Base-by-base conservation (phyloP, 805 yeast species). In the Blastobotrys attinorum region DNA sequence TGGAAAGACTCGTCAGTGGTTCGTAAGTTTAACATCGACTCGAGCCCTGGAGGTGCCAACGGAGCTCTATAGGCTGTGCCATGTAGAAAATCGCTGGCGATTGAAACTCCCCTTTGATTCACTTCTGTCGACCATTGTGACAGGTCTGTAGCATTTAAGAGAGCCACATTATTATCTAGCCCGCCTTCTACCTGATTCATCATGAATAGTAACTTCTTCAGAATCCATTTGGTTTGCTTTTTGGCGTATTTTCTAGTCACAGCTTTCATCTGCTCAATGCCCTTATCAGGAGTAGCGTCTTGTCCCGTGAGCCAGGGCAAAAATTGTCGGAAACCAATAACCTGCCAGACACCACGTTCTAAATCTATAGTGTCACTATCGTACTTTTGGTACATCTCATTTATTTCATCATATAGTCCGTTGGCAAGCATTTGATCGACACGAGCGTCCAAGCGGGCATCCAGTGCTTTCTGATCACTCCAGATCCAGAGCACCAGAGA, bases 181-280 rank as follows among this genome's bases (percentile, higher is more conserved):
- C 65, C 76, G 18, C 63, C 58, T 44, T 69, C 58, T 49, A 77
- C 83, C 42, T 68, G 68, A 16, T 62, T 59, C 16, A 81, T 59
- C 60, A 81, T 88, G 0, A 79, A 76, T 0, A 80, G 70, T 11
- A 92, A 62, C 46, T 78, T 68, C 51, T 82, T 84, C 39, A 73
- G 72, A 48, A 92, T 88, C 97, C 97, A 92, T 59, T 87, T 88
- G 10, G 87, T 79, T 59, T 92, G 98, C 48, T 75, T 74, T 49
- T 79, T 81, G 1, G 97, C 95, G 61, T 92, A 92, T 55, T 81
- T 83, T 43, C 95, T 65, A 0, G 98, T 92, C 34, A 82, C 70
- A 0, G 76, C 64, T 58, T 90, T 89, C 97, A 92, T 92, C 27
- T 76, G 69, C 10, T 76, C 82, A 2, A 81, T 65, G 7, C 90